Percentiles rank a stretch among this genome's conserved stretches.
These are phyloP conservation scores for Acacia melanoxylon DNA, from an alignment of 306 rosid species.

Conservation along the genomic window DNA sequence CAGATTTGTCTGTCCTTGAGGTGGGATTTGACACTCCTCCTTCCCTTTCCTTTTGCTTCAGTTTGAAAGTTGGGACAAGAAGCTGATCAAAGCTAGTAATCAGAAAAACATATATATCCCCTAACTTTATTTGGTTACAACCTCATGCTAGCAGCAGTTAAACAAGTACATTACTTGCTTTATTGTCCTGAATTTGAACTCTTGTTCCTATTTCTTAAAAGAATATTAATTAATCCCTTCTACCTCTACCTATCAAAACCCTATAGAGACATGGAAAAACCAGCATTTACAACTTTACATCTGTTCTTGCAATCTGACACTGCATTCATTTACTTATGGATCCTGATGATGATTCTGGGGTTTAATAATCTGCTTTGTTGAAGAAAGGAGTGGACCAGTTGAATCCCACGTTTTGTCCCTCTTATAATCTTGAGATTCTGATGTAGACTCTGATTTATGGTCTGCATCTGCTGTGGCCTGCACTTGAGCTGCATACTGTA, in stretches of 20 bases:
- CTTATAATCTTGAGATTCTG: conserved; percentile 30
- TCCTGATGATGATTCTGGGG: not conserved
- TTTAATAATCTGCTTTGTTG: conserved; percentile 2
- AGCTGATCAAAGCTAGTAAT: not conserved
- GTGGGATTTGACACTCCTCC: conserved; percentile 24
- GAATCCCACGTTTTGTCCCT: conserved; percentile 19
- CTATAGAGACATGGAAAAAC: conserved; percentile 21
- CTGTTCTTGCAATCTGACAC: conserved; percentile 14
- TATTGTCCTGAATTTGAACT: conserved; percentile 9
- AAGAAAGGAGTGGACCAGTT: conserved; percentile 2
- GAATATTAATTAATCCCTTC: conserved; percentile 9
- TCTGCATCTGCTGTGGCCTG: conserved; percentile 79
- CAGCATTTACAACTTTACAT: conserved; percentile 43
- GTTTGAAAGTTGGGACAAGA: not conserved
- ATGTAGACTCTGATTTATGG: conserved; percentile 64
- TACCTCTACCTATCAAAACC: conserved; percentile 11
- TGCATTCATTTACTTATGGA: conserved; percentile 8
- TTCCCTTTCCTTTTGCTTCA: not conserved
- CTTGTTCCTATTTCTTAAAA: conserved; percentile 2
- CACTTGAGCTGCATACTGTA: conserved; percentile 89
- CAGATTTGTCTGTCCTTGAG: not conserved
- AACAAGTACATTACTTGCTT: not conserved
- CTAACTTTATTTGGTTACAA: not conserved
- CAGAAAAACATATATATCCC: not conserved
- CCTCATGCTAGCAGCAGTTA: not conserved